Percentiles rank a stretch among this genome's conserved stretches.
These are phyloP conservation scores for Camellia japonica DNA, from an alignment of 148 eudicot genomes.

Conservation along the genomic window DNA sequence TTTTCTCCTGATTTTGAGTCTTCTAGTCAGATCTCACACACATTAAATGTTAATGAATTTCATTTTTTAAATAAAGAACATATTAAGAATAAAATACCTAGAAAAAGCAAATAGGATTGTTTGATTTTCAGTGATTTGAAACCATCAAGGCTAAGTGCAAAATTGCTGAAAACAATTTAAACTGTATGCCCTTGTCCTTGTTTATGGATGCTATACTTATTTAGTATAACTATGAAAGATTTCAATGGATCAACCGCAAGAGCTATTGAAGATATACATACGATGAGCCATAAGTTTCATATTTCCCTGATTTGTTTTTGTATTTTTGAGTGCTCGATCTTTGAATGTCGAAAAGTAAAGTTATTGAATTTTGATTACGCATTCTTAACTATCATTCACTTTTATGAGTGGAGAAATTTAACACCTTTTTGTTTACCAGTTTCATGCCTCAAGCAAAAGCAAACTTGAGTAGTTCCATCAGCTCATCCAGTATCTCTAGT, in stretches of 20 bases:
- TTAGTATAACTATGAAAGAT: background rate
- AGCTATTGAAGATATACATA: background rate
- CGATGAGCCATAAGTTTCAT: background rate
- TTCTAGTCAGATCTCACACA: background rate
- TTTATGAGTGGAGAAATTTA: constrained; percentile 25
- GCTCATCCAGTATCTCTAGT: background rate
- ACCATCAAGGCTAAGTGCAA: background rate
- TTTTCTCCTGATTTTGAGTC: background rate
- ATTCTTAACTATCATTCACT: constrained; percentile 19
- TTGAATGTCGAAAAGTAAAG: background rate
- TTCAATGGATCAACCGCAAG: too few species aligned
- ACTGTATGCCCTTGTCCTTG: background rate
- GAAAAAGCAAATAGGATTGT: too few species aligned
- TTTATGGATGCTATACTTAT: background rate
- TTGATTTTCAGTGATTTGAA: background rate
- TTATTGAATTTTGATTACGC: background rate
- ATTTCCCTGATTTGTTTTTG: background rate
- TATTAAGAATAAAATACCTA: too few species aligned
- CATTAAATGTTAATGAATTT: background rate
- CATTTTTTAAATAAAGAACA: too few species aligned
- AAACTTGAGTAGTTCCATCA: constrained; percentile 26
- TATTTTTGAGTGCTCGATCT: background rate
- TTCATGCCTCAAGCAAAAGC: constrained; percentile 30
- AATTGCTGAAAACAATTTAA: background rate
- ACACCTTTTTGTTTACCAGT: constrained; percentile 7